Base-by-base conservation (phyloP, 306 rosid species). In the Dalbergia oliveri region DNA sequence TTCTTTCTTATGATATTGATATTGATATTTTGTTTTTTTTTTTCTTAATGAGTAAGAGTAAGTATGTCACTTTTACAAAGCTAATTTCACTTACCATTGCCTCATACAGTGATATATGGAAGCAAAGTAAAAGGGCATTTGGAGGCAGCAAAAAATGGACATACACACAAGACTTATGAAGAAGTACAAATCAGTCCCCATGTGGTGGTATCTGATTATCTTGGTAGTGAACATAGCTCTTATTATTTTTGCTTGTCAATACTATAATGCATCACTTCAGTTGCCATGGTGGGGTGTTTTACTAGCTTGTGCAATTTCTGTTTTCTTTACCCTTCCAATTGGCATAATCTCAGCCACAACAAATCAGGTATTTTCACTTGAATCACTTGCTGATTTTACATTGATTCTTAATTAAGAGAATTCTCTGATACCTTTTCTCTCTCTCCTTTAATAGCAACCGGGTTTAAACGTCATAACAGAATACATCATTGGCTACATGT, bases 221-320 rank as follows among this genome's bases (percentile, higher is more conserved):
- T 89, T 91, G 26, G 82, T 83, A 37, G 13, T 9, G 16, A 93
- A 89, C 86, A 86, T 93, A n/a, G 89, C 78, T 58, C 88, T 90
- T 62, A 88, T 92, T 33, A 64, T 90, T 26, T 87, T 89, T 65
- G 54, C 90, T 10, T 86, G 81, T 74, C 58, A 84, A 58, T 65
- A 87, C 84, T 93, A 91, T 80, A 87, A 84, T 0, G 88, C 73
- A 64, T 74, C 97, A 7, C 97, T 93, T 76, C 97, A 91, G 77
- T 73, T 93, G 81, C 97, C 93, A 41, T 93, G 98, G 98, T 93
- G 98, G 98, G 98, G 97, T 19, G 93, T 89, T 4, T 41, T 93
- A 65, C 90, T 91, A 79, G 97, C 92, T 78, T 91, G 94, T 66
- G 90, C 82, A 64, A 83, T 91, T 78, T 84, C 97, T 39, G 26